Percentiles rank a stretch among this genome's conserved stretches.
phyloP scores from a whole-genome alignment of 495 filamentous ascomycete species.

The Glarea lozoyensis region DNA sequence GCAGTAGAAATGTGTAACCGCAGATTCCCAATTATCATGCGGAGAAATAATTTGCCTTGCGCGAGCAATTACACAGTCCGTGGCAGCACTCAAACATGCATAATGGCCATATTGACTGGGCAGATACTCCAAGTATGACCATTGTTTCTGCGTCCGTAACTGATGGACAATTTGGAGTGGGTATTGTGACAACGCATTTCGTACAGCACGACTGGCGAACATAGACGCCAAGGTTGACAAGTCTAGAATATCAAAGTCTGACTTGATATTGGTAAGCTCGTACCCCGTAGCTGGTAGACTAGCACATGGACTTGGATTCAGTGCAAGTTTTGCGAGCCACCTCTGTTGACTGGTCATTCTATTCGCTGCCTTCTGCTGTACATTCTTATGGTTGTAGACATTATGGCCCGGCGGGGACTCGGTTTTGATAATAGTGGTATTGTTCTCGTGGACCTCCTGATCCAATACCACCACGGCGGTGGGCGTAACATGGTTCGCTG shows the following conservation, averaged over 20 bases:
- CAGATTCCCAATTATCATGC: constrained; percentile 8
- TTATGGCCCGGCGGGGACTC: background rate
- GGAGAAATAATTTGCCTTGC: constrained; percentile 20
- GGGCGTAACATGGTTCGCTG: background rate
- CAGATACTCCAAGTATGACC: constrained; percentile 26
- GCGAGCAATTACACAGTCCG: constrained; percentile 25
- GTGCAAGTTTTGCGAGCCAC: background rate
- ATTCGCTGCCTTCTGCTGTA: background rate
- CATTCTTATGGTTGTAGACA: background rate
- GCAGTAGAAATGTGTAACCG: constrained; percentile 22
- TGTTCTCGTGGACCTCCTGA: too few relatives aligned
- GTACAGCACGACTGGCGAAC: constrained; percentile 17
- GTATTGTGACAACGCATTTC: constrained; percentile 15
- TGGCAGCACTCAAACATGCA: constrained; percentile 24
- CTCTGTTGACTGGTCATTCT: background rate
- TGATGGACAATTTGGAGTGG: constrained; percentile 15
- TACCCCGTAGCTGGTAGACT: constrained; percentile 21
- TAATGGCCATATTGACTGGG: constrained; percentile 26
- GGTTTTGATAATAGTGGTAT: too few relatives aligned
- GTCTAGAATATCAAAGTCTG: constrained; percentile 22
- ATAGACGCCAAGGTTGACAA: constrained; percentile 21
- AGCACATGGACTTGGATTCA: constrained; percentile 9
- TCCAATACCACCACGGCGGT: background rate
- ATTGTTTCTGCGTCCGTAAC: constrained; percentile 15
- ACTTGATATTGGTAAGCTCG: constrained; percentile 20